Evolutionary conservation across 305 asterid genomes (phyloP), one percentile per base, ranked within the genome.

Genomic region (Solanum aculeatissimum): DNA sequence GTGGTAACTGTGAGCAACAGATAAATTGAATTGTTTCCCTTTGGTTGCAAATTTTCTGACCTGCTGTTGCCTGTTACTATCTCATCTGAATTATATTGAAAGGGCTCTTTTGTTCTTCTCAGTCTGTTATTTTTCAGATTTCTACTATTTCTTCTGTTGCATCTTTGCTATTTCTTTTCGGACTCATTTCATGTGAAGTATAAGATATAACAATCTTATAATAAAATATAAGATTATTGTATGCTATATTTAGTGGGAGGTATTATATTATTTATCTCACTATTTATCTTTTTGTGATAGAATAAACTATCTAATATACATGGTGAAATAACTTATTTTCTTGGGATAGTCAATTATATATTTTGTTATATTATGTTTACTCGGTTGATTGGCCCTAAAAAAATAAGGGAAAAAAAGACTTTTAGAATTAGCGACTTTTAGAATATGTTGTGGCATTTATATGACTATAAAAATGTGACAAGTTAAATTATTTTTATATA

Each of bases 11-110:
- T 63, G 69, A 77, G 83, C 74, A 89, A 84, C 84, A 85, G 85
- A 83, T 87, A 87, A 85, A 84, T 85, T 87, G 86, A 86, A 83
- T 84, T 19, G 65, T 45, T 85, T 88, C 84, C 70, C 89, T 72
- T 85, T 78, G 58, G 77, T 79, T 69, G 86, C 85, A 32, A 70
- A 83, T 42, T 87, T 68, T 11, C 83, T 80, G 83, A 43, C 58
- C 86, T 18, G 57, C 15, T 80, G 85, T 16, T 83, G 83, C 88
- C 86, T 83, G 90, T 87, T 89, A 62, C 85, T 65, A 29, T 79
- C 60, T 82, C 63, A 45, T 70, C 54, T 58, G 83, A 53, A 27
- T 78, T 25, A 25, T 14, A 25, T 62, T 66, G 74, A 66, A 66
- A 77, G n/a, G 66, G 13, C 66, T 51, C 49, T 29, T 78, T 53